A percentile compares a stretch with the other conserved stretches of the same genome.
phyloP scores from a whole-genome alignment of 148 eudicot species.

The Rhododendron williamsianum region DNA sequence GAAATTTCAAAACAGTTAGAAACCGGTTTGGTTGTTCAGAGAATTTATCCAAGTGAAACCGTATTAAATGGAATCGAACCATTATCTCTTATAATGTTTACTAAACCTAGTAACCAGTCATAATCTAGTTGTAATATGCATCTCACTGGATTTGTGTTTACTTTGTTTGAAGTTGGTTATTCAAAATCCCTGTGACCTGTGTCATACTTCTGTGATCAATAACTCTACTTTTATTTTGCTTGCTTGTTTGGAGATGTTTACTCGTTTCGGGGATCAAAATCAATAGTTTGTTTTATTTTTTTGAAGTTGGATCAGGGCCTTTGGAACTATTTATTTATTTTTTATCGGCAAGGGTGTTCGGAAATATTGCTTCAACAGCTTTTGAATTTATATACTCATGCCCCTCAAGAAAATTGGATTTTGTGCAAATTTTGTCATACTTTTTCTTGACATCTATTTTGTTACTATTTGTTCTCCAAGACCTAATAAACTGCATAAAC shows the following conservation, averaged over 20 bases:
- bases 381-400: not conserved
- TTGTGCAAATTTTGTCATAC: not conserved
- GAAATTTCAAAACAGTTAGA: not conserved
- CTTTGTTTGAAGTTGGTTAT: not conserved
- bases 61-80: not conserved
- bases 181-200: not conserved
- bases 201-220: not conserved
- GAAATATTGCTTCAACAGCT: not conserved
- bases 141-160: not conserved
- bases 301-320: not conserved
- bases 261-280: not conserved
- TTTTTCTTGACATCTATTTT: not conserved
- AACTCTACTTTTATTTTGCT: not conserved
- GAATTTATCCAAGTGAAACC: not conserved
- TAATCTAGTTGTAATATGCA: not conserved
- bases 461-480: not conserved
- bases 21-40: not conserved
- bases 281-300: not conserved
- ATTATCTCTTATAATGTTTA: not conserved
- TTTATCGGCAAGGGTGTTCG: no score
- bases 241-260: not conserved
- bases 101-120: not conserved
- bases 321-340: not conserved
- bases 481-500: not conserved
- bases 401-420: not conserved